Percentiles rank a stretch among this genome's conserved stretches.
These are phyloP conservation scores for Tephrocybe sp. DNA, from an alignment of 768 basidiomycete genomes.

Conservation along the genomic window DNA sequence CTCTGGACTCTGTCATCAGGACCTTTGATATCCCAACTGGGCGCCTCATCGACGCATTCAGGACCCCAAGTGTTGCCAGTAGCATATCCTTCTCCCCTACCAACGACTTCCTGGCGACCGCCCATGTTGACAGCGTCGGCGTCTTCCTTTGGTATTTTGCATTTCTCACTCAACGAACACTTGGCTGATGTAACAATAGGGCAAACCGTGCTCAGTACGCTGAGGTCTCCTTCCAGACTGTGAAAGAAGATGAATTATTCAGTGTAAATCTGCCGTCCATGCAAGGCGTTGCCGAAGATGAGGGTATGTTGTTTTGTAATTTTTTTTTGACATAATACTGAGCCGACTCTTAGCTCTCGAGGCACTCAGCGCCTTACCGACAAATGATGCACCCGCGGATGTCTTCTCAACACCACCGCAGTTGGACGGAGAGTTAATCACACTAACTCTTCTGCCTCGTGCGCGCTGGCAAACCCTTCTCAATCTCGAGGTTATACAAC, in stretches of 20 bases:
- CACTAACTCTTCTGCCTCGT: constrained; percentile 87
- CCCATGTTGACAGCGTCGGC: constrained; percentile 92
- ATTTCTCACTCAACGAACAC: neutral
- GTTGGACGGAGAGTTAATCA: constrained; percentile 87
- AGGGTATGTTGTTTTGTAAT: constrained; percentile 45
- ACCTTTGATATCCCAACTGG: constrained; percentile 97
- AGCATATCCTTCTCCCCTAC: constrained; percentile 92
- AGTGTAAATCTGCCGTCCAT: constrained; percentile 78
- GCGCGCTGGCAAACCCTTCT: constrained; percentile 96
- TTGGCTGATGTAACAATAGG: constrained; percentile 39
- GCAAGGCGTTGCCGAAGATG: constrained; percentile 79
- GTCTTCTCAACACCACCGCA: constrained; percentile 86
- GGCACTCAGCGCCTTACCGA: constrained; percentile 60
- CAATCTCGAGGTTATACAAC: constrained; percentile 94
- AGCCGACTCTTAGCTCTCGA: constrained; percentile 53
- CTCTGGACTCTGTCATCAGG: constrained; percentile 87
- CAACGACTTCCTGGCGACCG: constrained; percentile 92
- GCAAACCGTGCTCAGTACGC: constrained; percentile 94
- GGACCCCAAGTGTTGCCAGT: constrained; percentile 82
- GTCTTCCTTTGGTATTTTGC: constrained; percentile 82
- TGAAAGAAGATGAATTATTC: constrained; percentile 72
- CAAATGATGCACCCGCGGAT: constrained; percentile 60
- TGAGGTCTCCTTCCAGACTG: constrained; percentile 76
- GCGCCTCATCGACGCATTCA: constrained; percentile 87
- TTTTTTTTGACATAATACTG: neutral